Evolutionary conservation across 805 yeast genomes (phyloP).

Genomic region (Kluyveromyces starmeri): DNA sequence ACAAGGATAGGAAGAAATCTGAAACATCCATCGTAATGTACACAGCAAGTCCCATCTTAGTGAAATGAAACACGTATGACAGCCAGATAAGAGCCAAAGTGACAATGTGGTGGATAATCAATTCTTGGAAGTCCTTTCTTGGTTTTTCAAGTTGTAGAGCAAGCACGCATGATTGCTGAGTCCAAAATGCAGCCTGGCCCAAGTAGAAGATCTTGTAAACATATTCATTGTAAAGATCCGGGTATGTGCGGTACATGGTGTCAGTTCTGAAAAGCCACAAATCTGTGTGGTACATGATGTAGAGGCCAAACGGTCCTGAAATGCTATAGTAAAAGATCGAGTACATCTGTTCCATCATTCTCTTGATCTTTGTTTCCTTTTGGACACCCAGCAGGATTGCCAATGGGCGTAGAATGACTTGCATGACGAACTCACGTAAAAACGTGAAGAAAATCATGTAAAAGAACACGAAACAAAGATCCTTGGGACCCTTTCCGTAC

Average conservation of each 20-base stretch:
- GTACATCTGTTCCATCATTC: conserved; percentile 93
- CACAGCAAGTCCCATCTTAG: conserved; percentile 88
- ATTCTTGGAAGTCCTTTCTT: conserved; percentile 85
- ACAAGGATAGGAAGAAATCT: conserved; percentile 75
- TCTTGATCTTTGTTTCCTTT: conserved; percentile 43
- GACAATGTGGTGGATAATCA: conserved; percentile 86
- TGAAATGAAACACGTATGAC: conserved; percentile 89
- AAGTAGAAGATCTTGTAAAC: conserved; percentile 75
- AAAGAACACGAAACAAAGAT: conserved; percentile 67
- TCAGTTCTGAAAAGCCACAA: conserved; percentile 85
- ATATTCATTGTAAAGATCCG: conserved; percentile 67
- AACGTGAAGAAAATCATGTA: conserved; percentile 86
- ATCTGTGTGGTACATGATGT: conserved; percentile 76
- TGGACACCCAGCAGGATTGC: conserved; percentile 42
- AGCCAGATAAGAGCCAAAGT: conserved; percentile 80
- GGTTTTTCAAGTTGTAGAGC: conserved; percentile 86
- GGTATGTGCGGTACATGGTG: conserved; percentile 71
- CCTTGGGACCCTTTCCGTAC: conserved; percentile 85
- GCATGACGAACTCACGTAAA: conserved; percentile 85
- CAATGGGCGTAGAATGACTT: conserved; percentile 63
- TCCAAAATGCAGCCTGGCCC: conserved; percentile 95
- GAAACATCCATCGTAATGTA: conserved; percentile 95
- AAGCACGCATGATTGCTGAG: conserved; percentile 84
- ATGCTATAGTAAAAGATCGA: conserved; percentile 71
- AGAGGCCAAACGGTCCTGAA: conserved; percentile 80